Percentiles rank a stretch among this genome's conserved stretches.
These are phyloP conservation scores for Eleusine indica DNA, from an alignment of 176 grass and related monocot species.

Conservation along the genomic window DNA sequence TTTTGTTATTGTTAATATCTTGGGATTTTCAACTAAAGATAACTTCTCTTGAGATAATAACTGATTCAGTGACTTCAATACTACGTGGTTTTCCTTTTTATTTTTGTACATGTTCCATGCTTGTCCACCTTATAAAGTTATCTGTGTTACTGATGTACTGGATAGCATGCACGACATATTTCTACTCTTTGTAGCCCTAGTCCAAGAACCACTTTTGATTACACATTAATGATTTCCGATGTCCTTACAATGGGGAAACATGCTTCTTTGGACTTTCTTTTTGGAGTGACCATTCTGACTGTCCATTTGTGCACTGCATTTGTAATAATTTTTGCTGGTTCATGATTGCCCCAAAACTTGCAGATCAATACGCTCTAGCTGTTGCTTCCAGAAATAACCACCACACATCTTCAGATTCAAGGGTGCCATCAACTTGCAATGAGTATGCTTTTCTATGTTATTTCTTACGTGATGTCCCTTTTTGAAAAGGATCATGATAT, in stretches of 20 bases:
- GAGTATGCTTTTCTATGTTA: constrained; percentile 62
- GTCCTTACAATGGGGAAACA: neutral
- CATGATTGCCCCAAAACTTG: constrained; percentile 30
- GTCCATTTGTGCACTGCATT: constrained; percentile 15
- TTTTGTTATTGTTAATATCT: neutral
- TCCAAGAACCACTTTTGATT: neutral
- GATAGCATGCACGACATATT: neutral
- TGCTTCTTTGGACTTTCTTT: neutral
- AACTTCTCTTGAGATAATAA: neutral
- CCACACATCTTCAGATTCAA: constrained; percentile 48
- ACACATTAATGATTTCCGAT: too few relatives aligned
- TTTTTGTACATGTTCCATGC: neutral
- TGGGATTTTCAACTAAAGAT: neutral
- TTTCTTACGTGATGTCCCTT: constrained; percentile 19
- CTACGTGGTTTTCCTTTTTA: neutral
- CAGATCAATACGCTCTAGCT: constrained; percentile 55
- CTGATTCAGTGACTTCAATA: neutral
- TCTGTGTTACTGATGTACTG: constrained; percentile 1
- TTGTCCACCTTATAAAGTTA: neutral
- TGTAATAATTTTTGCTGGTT: constrained; percentile 6
- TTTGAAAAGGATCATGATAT: neutral
- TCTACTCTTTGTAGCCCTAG: neutral
- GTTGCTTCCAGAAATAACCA: constrained; percentile 38
- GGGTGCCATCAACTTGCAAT: constrained; percentile 50
- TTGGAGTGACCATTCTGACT: neutral